These are phyloP conservation scores for Endotrypanum monterogeii DNA, from an alignment of 208 protist species.

Conservation along the genomic window DNA sequence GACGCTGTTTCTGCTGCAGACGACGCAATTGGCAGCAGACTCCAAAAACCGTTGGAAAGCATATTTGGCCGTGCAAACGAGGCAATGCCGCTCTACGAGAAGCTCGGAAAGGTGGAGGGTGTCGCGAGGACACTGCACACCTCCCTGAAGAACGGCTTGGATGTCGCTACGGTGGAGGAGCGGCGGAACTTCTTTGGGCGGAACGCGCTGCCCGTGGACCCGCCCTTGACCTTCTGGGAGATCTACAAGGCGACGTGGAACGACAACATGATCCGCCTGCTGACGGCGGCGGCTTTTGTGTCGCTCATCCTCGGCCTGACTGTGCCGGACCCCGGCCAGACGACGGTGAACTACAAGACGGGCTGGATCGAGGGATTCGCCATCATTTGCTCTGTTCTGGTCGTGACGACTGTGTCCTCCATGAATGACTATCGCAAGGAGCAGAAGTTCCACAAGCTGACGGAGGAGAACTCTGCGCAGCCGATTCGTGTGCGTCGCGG, in stretches of 20 bases:
- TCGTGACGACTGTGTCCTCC: conserved; percentile 93
- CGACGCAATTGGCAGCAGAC: conserved; percentile 20
- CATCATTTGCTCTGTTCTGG: conserved; percentile 95
- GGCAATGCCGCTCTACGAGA: conserved; percentile 52
- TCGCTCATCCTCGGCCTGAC: conserved; percentile 81
- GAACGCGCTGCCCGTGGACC: conserved; percentile 71
- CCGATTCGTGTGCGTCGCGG: conserved; percentile 90
- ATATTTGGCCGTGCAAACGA: conserved; percentile 64
- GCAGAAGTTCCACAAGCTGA: conserved; percentile 94
- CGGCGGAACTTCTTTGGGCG: conserved; percentile 47
- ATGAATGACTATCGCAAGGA: conserved; percentile 97
- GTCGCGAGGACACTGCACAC: conserved; percentile 42
- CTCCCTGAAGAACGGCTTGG: conserved; percentile 37
- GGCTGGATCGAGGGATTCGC: conserved; percentile 97
- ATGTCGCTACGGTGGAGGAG: conserved; percentile 26
- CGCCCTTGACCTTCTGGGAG: conserved; percentile 76
- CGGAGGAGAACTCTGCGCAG: conserved; percentile 90
- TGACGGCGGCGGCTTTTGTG: conserved; percentile 61
- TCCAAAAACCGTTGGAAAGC: conserved; percentile 46
- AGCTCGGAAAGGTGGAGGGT: conserved; percentile 59
- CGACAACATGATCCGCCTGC: conserved; percentile 83
- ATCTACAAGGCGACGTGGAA: conserved; percentile 78
- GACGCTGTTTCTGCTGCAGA: conserved; percentile 29
- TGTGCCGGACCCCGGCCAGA: conserved; percentile 65
- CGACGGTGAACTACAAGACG: conserved; percentile 67